These are phyloP conservation scores for Pascua guehoae DNA, from an alignment of 1,284 basidiomycete genomes.

Conservation along the genomic window DNA sequence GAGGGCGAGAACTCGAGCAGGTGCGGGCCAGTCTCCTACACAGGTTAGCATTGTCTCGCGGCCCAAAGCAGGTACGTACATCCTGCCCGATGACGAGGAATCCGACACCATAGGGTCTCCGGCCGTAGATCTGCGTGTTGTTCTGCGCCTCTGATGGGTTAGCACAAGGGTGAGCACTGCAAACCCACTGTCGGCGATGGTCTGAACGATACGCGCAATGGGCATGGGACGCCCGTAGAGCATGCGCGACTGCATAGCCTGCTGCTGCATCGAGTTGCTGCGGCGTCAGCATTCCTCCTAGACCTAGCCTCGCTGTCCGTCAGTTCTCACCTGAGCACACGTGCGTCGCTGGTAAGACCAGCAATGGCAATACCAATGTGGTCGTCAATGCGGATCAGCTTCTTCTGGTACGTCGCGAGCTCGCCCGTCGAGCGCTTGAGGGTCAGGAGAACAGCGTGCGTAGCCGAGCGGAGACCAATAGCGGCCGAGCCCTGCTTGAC, in stretches of 20 bases:
- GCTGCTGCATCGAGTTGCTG: conserved; percentile 99
- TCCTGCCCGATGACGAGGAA: conserved; percentile 97
- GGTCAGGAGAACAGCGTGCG: conserved; percentile 88
- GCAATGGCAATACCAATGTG: conserved; percentile 99
- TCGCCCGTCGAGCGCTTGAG: conserved; percentile 99
- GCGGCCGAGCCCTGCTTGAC: conserved; percentile 99
- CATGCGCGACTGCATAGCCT: conserved; percentile 94
- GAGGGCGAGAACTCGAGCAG: conserved; percentile 97
- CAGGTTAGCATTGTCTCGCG: conserved; percentile 2
- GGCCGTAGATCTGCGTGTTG: conserved; percentile 98
- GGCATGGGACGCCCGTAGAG: conserved; percentile 92
- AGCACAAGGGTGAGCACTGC: neutral
- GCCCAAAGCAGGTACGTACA: conserved; percentile 34
- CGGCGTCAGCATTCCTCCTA: neutral
- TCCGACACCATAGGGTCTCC: conserved; percentile 96
- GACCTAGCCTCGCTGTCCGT: neutral
- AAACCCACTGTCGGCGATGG: conserved; percentile 86
- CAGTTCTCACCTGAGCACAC: conserved; percentile 75
- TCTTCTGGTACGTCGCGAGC: conserved; percentile 97
- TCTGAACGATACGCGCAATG: conserved; percentile 83
- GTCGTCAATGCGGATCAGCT: conserved; percentile 99
- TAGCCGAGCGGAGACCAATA: conserved; percentile 91
- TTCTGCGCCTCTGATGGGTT: conserved; percentile 79
- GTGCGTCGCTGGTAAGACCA: conserved; percentile 93
- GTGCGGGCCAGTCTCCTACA: conserved; percentile 80